phyloP scores from a whole-genome alignment of 495 filamentous ascomycete genomes.

The Talaromyces trachyspermus region DNA sequence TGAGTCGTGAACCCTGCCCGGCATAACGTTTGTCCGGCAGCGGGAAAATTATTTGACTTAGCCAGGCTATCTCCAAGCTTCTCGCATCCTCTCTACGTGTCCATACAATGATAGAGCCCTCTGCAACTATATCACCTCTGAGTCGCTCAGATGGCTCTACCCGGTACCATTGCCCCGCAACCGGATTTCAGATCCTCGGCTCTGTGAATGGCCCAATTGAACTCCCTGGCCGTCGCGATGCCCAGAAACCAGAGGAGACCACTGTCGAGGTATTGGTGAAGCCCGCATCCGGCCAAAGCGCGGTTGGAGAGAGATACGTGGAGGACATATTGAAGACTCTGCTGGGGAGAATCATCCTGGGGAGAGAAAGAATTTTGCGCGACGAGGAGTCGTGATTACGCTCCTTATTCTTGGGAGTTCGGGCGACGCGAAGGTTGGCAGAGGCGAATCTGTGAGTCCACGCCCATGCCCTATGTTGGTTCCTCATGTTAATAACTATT shows the following conservation, averaged over 20 bases:
- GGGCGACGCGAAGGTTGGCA: conserved; percentile 66
- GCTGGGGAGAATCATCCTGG: conserved; percentile 25
- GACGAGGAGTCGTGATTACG: conserved; percentile 37
- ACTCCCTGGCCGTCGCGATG: conserved; percentile 67
- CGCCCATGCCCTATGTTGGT: conserved; percentile 34
- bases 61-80: neutral
- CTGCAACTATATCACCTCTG: conserved; percentile 43
- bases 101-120: conserved; percentile 30
- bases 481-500: neutral
- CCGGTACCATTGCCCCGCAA: conserved; percentile 57
- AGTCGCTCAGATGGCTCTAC: conserved; percentile 81
- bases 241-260: conserved; percentile 79
- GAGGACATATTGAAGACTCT: conserved; percentile 25
- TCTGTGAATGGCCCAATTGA: conserved; percentile 92
- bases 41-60: neutral
- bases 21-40: too few relatives aligned
- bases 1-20: too few relatives aligned
- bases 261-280: conserved; percentile 84
- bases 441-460: conserved; percentile 59
- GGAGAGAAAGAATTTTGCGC: conserved; percentile 30
- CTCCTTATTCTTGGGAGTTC: conserved; percentile 38
- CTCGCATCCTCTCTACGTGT: neutral
- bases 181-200: conserved; percentile 73
- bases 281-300: conserved; percentile 55
- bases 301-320: conserved; percentile 65